phyloP scores from a whole-genome alignment of 1,284 basidiomycete species.

The Leccinum ponderosum region DNA sequence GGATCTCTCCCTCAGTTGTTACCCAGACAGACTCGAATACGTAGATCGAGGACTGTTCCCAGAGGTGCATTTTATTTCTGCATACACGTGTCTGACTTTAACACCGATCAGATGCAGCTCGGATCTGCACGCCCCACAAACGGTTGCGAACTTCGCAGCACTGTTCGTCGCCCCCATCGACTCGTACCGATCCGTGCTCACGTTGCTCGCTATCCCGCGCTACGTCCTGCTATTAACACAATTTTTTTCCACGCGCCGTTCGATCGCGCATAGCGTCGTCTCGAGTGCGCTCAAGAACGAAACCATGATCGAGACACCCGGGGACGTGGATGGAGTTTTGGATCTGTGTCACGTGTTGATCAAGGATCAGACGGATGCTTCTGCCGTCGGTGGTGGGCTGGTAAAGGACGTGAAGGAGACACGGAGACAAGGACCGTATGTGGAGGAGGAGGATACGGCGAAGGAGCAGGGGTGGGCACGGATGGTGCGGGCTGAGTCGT shows the following conservation, averaged over 20 bases:
- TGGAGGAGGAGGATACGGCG: constrained; percentile 85
- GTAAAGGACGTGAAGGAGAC: constrained; percentile 46
- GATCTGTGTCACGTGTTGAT: constrained; percentile 90
- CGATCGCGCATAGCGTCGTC: constrained; percentile 86
- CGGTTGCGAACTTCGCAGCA: constrained; percentile 85
- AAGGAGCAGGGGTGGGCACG: constrained; percentile 97
- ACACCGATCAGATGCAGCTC: constrained; percentile 49
- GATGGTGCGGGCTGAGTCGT: constrained; percentile 87
- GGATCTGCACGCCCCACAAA: constrained; percentile 85
- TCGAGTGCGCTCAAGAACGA: constrained; percentile 94
- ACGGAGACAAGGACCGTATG: constrained; percentile 57
- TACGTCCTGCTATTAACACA: constrained; percentile 63
- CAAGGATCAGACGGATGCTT: constrained; percentile 80
- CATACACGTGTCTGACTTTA: too few relatives aligned
- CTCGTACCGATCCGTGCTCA: constrained; percentile 92
- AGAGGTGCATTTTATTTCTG: too few relatives aligned
- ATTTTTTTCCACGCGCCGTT: too few relatives aligned
- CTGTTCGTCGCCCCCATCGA: constrained; percentile 90
- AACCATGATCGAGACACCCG: constrained; percentile 86
- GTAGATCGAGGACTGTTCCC: too few relatives aligned
- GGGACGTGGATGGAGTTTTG: constrained; percentile 89
- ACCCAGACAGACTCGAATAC: constrained; percentile 62
- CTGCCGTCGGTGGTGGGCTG: constrained; percentile 22
- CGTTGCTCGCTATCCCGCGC: constrained; percentile 87
- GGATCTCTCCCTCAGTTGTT: too few relatives aligned